phyloP scores from a whole-genome alignment of 441 rosid genomes.

The Bocquillonia castaneifolia region DNA sequence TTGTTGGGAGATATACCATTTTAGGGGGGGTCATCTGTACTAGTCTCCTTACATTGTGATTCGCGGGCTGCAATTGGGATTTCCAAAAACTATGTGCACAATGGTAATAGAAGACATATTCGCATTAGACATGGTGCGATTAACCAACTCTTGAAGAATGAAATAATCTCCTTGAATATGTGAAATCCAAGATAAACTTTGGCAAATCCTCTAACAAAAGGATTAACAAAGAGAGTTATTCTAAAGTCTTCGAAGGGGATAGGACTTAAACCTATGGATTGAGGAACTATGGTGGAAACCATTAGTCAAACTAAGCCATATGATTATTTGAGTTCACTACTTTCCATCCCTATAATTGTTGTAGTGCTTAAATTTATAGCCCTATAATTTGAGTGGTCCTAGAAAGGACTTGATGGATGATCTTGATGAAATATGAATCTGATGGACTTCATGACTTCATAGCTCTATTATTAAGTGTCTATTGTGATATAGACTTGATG shows the following conservation, averaged over 20 bases:
- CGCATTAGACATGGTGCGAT: not conserved
- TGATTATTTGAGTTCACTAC: no score
- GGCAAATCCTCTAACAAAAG: not conserved
- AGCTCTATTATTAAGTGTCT: no score
- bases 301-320: no score
- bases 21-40: not conserved
- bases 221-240: no score
- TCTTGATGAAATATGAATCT: no score
- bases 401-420: no score
- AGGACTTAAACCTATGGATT: not conserved
- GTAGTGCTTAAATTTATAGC: no score
- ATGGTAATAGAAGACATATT: not conserved
- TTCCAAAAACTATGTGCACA: not conserved
- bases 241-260: not conserved
- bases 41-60: not conserved
- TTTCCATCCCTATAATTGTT: no score
- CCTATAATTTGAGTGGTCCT: no score
- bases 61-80: not conserved
- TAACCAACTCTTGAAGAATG: no score
- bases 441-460: no score
- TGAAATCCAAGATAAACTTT: not conserved
- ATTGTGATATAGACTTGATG: no score
- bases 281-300: not conserved
- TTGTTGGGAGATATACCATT: not conserved
- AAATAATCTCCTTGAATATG: not conserved